phyloP scores from a whole-genome alignment of 805 yeast genomes.

The Wickerhamomyces silvicola region DNA sequence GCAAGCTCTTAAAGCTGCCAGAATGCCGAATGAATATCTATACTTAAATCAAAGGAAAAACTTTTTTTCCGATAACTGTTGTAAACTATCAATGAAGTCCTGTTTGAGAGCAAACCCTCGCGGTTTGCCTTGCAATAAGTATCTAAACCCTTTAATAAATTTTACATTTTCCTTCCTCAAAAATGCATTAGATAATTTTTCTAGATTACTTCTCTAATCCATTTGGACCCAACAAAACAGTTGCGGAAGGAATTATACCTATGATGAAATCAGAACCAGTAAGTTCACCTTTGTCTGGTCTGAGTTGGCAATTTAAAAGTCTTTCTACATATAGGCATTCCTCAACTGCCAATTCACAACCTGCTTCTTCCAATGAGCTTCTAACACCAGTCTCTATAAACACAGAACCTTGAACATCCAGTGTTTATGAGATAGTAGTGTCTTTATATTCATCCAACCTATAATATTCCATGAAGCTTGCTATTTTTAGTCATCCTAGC shows the following conservation, averaged over 20 bases:
- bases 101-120: conserved; percentile 25
- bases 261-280: conserved; percentile 7
- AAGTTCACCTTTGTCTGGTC: too few relatives aligned
- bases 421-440: background rate
- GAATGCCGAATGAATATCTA: conserved; percentile 32
- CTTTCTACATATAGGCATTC: conserved; percentile 11
- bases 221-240: conserved; percentile 29
- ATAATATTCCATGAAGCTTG: conserved; percentile 7
- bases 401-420: conserved; percentile 7
- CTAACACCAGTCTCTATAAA: conserved; percentile 15
- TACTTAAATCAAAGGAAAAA: conserved; percentile 36
- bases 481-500: conserved; percentile 12
- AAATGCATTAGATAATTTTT: conserved; percentile 14
- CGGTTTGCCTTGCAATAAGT: conserved; percentile 38
- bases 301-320: conserved; percentile 3
- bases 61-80: conserved; percentile 27
- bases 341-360: conserved; percentile 11
- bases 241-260: conserved; percentile 41
- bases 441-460: conserved; percentile 8
- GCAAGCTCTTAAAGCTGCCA: conserved; percentile 36
- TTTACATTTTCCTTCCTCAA: conserved; percentile 6
- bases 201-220: conserved; percentile 11
- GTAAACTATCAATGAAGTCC: conserved; percentile 26
- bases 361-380: conserved; percentile 6
- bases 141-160: conserved; percentile 35